Evolutionary conservation across 192 early-diverging fungal species (phyloP).

Genomic region (Dissophora globulifera): DNA sequence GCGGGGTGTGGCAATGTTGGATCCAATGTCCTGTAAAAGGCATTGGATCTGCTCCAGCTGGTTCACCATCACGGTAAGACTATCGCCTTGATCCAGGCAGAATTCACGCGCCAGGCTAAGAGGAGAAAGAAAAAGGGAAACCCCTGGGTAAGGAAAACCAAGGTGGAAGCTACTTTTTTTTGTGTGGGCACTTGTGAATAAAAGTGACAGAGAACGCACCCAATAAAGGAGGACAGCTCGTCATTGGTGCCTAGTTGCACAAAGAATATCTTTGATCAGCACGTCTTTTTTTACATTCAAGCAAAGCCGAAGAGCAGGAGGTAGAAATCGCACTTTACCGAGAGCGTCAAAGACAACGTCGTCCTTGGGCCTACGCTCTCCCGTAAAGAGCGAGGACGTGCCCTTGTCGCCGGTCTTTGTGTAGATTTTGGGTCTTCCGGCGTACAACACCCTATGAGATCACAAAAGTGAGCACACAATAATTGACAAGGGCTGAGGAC

Average conservation of each 20-base stretch:
- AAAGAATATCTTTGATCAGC: no score
- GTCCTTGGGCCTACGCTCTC: slow-evolving; percentile 87
- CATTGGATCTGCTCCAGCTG: slow-evolving; percentile 80
- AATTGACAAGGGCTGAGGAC: no score
- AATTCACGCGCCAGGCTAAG: slow-evolving; percentile 65
- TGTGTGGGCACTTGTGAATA: neutral
- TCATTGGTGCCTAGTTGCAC: slow-evolving; percentile 85
- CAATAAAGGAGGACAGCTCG: slow-evolving; percentile 81
- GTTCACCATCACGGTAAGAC: slow-evolving; percentile 59
- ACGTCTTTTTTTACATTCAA: no score
- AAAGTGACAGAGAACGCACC: slow-evolving; percentile 48
- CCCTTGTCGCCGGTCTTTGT: slow-evolving; percentile 94
- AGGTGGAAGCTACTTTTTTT: neutral
- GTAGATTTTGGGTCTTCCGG: slow-evolving; percentile 77
- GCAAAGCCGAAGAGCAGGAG: no score
- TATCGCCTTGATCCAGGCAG: slow-evolving; percentile 63
- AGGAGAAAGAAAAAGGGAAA: neutral
- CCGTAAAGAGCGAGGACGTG: slow-evolving; percentile 86
- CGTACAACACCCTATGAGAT: slow-evolving; percentile 3
- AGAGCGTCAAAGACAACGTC: slow-evolving; percentile 90
- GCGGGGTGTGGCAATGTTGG: slow-evolving; percentile 88
- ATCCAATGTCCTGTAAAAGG: slow-evolving; percentile 86
- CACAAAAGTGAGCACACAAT: no score
- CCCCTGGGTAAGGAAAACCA: no score
- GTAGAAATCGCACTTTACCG: slow-evolving; percentile 41